A percentile compares a stretch with the other conserved stretches of the same genome.
Conservation (phyloP, 2,329 filamentous ascomycete genomes). For the Hypoxylon sp. region DNA sequence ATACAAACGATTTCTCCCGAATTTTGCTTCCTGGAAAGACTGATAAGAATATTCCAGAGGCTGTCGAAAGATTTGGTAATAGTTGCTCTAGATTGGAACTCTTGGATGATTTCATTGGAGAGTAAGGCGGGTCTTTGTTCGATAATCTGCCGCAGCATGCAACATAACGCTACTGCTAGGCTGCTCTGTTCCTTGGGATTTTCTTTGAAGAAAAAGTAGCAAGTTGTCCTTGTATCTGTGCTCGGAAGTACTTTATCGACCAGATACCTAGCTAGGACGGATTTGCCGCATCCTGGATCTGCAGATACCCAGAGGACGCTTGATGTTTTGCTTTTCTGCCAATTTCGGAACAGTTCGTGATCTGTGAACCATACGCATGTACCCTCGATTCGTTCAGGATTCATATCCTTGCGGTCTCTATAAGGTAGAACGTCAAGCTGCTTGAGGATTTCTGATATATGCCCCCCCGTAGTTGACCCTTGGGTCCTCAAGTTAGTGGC, state of each 20-base stretch:
- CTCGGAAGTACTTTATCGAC: slow-evolving; percentile 52
- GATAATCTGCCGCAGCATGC: slow-evolving; percentile 59
- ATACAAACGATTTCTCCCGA: slow-evolving; percentile 52
- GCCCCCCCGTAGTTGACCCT: neutral
- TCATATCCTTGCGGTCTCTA: slow-evolving; percentile 49
- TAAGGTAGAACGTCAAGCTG: slow-evolving; percentile 12
- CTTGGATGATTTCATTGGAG: slow-evolving; percentile 42
- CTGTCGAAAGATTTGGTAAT: slow-evolving; percentile 43
- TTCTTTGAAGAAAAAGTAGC: slow-evolving; percentile 65
- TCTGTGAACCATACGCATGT: slow-evolving; percentile 46
- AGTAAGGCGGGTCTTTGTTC: slow-evolving; percentile 44
- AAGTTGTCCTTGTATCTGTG: slow-evolving; percentile 46
- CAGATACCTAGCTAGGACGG: slow-evolving; percentile 58
- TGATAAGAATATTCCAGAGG: slow-evolving; percentile 55
- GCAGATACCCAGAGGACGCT: slow-evolving; percentile 57
- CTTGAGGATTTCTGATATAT: neutral
- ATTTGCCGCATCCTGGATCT: slow-evolving; percentile 62
- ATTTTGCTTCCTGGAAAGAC: slow-evolving; percentile 22
- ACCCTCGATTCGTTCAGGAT: slow-evolving; percentile 53
- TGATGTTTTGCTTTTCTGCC: slow-evolving; percentile 33
- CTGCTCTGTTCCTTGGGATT: slow-evolving; percentile 56
- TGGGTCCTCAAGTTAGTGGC: neutral
- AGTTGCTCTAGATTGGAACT: slow-evolving; percentile 41
- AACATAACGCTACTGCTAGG: slow-evolving; percentile 52
- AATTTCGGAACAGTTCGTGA: slow-evolving; percentile 41